phyloP scores from a whole-genome alignment of 169 alveolate species.

The Pseudocohnilembus persalinus region DNA sequence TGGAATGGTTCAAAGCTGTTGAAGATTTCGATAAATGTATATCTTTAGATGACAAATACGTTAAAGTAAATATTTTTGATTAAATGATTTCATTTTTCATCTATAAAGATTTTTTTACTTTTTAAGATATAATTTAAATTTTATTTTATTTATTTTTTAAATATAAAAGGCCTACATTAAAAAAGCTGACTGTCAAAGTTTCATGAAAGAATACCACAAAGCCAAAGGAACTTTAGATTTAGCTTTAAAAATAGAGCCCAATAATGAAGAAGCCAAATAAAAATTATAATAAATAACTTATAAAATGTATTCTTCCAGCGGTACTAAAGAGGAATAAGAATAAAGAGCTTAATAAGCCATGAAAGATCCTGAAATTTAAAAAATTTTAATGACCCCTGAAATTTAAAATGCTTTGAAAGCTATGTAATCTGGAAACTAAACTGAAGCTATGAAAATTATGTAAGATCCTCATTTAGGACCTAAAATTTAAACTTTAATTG shows the following conservation, averaged over 20 bases:
- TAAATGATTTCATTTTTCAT: no score
- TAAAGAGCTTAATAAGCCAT: slow-evolving; percentile 89
- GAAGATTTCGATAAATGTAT: slow-evolving; percentile 93
- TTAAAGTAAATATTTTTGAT: slow-evolving; percentile 55
- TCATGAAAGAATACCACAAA: slow-evolving; percentile 97
- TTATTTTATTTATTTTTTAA: no score
- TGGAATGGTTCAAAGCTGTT: slow-evolving; percentile 93
- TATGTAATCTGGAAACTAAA: slow-evolving; percentile 72
- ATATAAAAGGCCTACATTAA: slow-evolving; percentile 89
- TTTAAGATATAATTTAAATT: no score
- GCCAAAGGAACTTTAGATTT: slow-evolving; percentile 95
- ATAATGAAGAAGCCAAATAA: slow-evolving; percentile 84
- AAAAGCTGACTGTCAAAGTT: slow-evolving; percentile 94
- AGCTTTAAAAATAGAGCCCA: slow-evolving; percentile 94
- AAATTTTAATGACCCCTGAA: slow-evolving; percentile 95
- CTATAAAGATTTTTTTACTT: no score
- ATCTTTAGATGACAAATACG: slow-evolving; percentile 94
- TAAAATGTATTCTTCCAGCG: slow-evolving; percentile 75
- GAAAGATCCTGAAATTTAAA: slow-evolving; percentile 98
- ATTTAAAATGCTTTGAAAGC: slow-evolving; percentile 60
- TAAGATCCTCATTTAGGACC: slow-evolving; percentile 94
- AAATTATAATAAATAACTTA: slow-evolving; percentile 83
- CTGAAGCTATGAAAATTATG: slow-evolving; percentile 63
- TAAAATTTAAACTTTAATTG: slow-evolving; percentile 95
- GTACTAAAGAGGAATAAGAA: slow-evolving; percentile 70